Base-by-base conservation (phyloP, 768 basidiomycete genomes). In the Calocybe cyanea region DNA sequence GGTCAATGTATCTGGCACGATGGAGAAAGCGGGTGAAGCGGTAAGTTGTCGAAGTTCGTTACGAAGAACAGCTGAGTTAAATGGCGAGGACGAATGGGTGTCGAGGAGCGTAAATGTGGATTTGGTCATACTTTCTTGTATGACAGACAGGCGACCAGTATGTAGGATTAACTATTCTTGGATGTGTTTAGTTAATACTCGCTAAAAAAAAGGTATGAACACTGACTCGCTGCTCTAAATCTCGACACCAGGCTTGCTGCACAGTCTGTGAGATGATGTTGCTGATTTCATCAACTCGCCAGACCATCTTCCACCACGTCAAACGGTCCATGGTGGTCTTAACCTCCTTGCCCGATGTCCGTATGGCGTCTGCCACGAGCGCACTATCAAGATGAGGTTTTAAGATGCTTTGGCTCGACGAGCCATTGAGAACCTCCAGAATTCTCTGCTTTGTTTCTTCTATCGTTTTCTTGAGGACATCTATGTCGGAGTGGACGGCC, bases 161-260 rank as follows among this genome's bases (percentile, higher is more conserved):
- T 86, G 78, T 39, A 81, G 71, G 31, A 82, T 70, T 30, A 89
- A 70, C 86, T 88, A 11, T 28, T 45, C n/a, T 13, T 10, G 19
- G 23, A 19, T 32, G 3, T 19, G 41, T 46, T n/a, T 1, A 46
- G 37, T 3, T 25, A 19, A 10, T 33, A 30, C 18, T 24, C 25
- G 3, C 14, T 44, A 25, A 24, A 15, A 4, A 19, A 13, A 41
- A 21, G 33, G 21, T 35, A 32, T 32, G 31, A 19, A 7, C n/a
- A 54, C 56, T 7, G 47, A 78, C 81, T 65, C 76, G 67, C 57
- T 68, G 66, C 55, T 83, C 78, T 14, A 84, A 63, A 1, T 67
- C 71, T 36, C 49, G 56, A 53, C 75, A 76, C 70, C 73, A 77
- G 3, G 64, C 51, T 36, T 61, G 61, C 30, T 66, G 53, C 31